Evolutionary conservation across 2,329 filamentous ascomycete species (phyloP).

Genomic region (Sporothrix brasiliensis): DNA sequence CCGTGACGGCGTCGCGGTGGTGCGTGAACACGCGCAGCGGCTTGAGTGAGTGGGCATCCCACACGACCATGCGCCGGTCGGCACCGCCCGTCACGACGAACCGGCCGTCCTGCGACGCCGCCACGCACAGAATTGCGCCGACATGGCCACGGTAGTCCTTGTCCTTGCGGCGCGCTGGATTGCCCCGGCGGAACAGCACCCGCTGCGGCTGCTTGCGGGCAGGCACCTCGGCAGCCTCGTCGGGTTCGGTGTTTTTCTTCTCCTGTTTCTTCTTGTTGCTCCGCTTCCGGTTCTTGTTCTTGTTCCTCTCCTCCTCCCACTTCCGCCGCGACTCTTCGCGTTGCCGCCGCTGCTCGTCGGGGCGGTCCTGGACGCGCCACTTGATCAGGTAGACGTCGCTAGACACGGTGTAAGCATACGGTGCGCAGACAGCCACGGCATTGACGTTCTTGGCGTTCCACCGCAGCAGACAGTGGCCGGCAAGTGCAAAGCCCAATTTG

Average conservation of each 20-base stretch:
- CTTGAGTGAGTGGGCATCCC: conserved; percentile 77
- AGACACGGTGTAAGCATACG: conserved; percentile 83
- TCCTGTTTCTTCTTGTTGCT: conserved; percentile 51
- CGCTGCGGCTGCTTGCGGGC: conserved; percentile 65
- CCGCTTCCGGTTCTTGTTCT: conserved; percentile 58
- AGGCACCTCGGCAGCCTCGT: conserved; percentile 51
- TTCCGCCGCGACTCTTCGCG: conserved; percentile 48
- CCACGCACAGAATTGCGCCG: conserved; percentile 77
- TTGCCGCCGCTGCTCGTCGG: conserved; percentile 62
- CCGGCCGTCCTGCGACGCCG: conserved; percentile 84
- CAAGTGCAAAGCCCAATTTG: conserved; percentile 69
- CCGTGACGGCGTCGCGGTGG: conserved; percentile 84
- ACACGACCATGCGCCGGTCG: conserved; percentile 83
- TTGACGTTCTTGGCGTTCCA: conserved; percentile 79
- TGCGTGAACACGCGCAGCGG: conserved; percentile 85
- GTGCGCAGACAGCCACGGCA: conserved; percentile 74
- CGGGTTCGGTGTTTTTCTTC: not conserved
- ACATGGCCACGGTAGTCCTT: conserved; percentile 75
- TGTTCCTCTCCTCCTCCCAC: conserved; percentile 58
- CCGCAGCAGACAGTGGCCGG: conserved; percentile 72
- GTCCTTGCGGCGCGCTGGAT: conserved; percentile 62
- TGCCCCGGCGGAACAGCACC: conserved; percentile 65
- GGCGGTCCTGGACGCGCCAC: conserved; percentile 77
- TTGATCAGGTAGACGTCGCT: conserved; percentile 86
- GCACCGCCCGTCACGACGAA: conserved; percentile 88